Conservation (phyloP, 768 basidiomycete species). For the Omphalotus guepiniiformis region DNA sequence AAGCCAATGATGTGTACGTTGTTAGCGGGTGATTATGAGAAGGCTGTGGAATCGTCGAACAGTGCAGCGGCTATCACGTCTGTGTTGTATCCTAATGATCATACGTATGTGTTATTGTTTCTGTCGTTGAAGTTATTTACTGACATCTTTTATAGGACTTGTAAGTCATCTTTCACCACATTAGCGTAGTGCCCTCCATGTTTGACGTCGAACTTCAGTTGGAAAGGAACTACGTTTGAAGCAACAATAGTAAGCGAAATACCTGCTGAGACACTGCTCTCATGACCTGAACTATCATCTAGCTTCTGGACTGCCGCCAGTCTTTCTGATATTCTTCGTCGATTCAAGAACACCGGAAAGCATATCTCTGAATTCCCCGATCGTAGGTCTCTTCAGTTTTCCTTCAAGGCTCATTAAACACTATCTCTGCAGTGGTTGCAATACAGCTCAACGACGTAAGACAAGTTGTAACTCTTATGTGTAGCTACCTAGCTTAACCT, state of each 20-base stretch:
- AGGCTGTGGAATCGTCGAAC: constrained; percentile 82
- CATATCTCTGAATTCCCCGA: constrained; percentile 80
- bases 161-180: constrained; percentile 26
- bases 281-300: not conserved
- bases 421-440: constrained; percentile 56
- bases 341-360: constrained; percentile 88
- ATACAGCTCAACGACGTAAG: constrained; percentile 93
- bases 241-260: constrained; percentile 72
- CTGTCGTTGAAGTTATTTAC: not conserved
- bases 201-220: constrained; percentile 42
- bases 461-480: not conserved
- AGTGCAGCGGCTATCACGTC: constrained; percentile 92
- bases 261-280: not conserved
- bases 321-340: constrained; percentile 83
- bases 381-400: constrained; percentile 40
- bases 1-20: not conserved
- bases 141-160: constrained; percentile 29
- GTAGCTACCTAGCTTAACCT: constrained; percentile 3
- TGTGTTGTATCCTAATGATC: constrained; percentile 95
- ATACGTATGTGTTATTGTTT: constrained; percentile 44
- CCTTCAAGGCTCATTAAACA: constrained; percentile 1
- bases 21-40: constrained; percentile 88
- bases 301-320: constrained; percentile 89
- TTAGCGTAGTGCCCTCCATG: not conserved
- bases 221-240: constrained; percentile 89